Evolutionary conservation across 1,284 basidiomycete genomes (phyloP).

Genomic region (Rhodotorula sp.): DNA sequence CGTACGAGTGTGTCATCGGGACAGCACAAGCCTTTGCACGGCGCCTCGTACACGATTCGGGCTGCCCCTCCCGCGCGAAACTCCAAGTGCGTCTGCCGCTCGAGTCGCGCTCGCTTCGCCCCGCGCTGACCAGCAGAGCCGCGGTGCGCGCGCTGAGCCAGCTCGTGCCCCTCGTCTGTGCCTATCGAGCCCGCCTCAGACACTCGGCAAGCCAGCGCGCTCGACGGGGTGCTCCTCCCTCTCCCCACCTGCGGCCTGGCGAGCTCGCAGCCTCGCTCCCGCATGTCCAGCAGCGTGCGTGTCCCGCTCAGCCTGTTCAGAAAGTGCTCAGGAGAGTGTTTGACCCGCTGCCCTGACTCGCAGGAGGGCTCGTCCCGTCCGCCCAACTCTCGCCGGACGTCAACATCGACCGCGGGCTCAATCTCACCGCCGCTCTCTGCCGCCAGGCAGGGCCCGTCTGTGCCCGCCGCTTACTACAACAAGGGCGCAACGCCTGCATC

Average conservation of each 20-base stretch:
- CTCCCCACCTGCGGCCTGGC: not conserved
- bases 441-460: not conserved
- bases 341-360: not conserved
- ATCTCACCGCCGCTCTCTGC: not conserved
- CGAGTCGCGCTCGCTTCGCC: too few relatives aligned
- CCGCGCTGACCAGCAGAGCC: too few relatives aligned
- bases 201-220: too few relatives aligned
- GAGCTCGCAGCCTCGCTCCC: not conserved
- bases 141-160: too few relatives aligned
- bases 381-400: not conserved
- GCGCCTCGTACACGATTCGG: too few relatives aligned
- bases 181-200: too few relatives aligned
- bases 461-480: not conserved
- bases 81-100: too few relatives aligned
- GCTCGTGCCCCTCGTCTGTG: too few relatives aligned
- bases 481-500: not conserved
- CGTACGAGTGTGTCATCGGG: too few relatives aligned
- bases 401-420: not conserved
- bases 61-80: too few relatives aligned
- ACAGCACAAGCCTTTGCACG: too few relatives aligned
- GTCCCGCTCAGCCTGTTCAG: not conserved
- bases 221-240: not conserved
- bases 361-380: not conserved
- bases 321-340: not conserved
- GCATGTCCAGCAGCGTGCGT: slow-evolving; percentile 6